Percentiles rank a stretch among this genome's conserved stretches.
Conservation (phyloP, 2,329 filamentous ascomycete species). For the Epichloe bromicola region DNA sequence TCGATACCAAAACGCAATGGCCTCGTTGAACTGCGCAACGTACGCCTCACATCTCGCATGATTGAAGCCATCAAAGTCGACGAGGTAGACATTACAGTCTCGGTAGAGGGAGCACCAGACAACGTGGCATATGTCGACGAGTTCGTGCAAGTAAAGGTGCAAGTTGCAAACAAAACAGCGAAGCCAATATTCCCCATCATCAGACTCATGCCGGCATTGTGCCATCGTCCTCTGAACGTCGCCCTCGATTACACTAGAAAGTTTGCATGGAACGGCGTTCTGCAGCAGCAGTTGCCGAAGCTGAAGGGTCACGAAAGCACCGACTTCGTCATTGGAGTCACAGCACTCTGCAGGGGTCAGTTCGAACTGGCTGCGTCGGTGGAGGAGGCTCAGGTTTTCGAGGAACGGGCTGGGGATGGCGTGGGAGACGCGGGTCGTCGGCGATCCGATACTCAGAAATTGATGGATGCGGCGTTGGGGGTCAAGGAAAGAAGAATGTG, state of each 20-base stretch:
- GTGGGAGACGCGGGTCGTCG: slow-evolving; percentile 18
- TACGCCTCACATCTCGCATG: slow-evolving; percentile 65
- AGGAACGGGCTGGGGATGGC: slow-evolving; percentile 17
- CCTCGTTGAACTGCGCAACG: slow-evolving; percentile 60
- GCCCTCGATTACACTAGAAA: slow-evolving; percentile 74
- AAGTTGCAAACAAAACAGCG: slow-evolving; percentile 59
- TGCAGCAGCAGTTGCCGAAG: slow-evolving; percentile 60
- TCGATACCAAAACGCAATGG: slow-evolving; percentile 44
- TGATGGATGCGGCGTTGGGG: slow-evolving; percentile 46
- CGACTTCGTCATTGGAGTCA: slow-evolving; percentile 55
- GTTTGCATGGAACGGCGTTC: slow-evolving; percentile 70
- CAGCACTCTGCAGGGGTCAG: slow-evolving; percentile 63
- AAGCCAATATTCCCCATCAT: slow-evolving; percentile 58
- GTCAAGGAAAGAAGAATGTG: slow-evolving; percentile 49
- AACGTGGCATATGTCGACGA: slow-evolving; percentile 25
- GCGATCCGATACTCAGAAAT: slow-evolving; percentile 40
- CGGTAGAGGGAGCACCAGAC: slow-evolving; percentile 14
- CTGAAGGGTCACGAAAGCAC: slow-evolving; percentile 45
- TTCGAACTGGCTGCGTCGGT: slow-evolving; percentile 73
- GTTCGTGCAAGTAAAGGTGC: slow-evolving; percentile 59
- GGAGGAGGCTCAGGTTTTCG: slow-evolving; percentile 54
- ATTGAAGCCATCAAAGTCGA: slow-evolving; percentile 72
- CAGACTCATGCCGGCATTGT: slow-evolving; percentile 63
- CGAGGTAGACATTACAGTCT: slow-evolving; percentile 53
- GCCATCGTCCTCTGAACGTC: slow-evolving; percentile 56